A percentile compares a stretch with the other conserved stretches of the same genome.
These are phyloP conservation scores for Mucuna pruriens DNA, from an alignment of 306 rosid genomes.

Conservation along the genomic window DNA sequence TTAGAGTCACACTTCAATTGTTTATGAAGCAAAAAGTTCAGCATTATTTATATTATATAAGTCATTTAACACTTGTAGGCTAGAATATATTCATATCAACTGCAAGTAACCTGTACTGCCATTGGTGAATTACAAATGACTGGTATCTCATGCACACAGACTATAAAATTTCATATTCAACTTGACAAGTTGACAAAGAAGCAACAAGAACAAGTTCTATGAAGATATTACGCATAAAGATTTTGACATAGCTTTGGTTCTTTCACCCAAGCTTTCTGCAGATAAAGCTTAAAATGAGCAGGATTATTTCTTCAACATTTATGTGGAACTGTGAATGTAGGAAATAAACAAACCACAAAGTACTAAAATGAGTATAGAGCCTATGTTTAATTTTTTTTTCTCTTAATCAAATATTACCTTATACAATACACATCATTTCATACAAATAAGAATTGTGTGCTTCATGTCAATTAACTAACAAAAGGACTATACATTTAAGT, in stretches of 20 bases:
- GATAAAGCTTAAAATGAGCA: slow-evolving; percentile 8
- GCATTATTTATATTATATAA: not conserved
- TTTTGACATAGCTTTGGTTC: not conserved
- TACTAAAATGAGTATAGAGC: not conserved
- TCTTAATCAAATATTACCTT: not conserved
- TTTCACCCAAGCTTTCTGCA: slow-evolving; percentile 1
- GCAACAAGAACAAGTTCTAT: not conserved
- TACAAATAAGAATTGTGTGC: not conserved
- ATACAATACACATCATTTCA: not conserved
- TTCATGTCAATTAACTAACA: not conserved
- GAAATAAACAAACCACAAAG: not conserved
- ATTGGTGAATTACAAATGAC: not conserved
- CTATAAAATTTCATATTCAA: not conserved
- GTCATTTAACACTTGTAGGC: not conserved
- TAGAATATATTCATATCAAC: not conserved
- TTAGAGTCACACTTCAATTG: not conserved
- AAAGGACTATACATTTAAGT: not conserved
- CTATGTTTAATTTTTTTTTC: not conserved
- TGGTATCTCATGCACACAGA: not conserved
- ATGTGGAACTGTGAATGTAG: not conserved
- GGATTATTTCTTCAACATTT: not conserved
- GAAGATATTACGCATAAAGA: not conserved
- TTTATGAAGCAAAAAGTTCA: not conserved
- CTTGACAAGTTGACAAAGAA: not conserved
- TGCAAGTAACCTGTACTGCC: not conserved